phyloP scores from a whole-genome alignment of 805 yeast species.

The Danielia oregonensis region DNA sequence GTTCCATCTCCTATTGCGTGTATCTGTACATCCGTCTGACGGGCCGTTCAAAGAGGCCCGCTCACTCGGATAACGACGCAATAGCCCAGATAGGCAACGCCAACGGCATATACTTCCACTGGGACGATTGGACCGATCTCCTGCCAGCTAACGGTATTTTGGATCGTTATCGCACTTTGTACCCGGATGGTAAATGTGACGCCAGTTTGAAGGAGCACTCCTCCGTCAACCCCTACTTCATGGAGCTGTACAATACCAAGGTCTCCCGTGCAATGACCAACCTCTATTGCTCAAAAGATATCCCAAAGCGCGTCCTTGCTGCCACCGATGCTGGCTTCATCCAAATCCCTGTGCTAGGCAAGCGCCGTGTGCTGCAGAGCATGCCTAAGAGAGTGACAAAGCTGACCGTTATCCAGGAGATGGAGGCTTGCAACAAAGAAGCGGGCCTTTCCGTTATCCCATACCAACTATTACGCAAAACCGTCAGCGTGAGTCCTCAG shows the following conservation, averaged over 20 bases:
- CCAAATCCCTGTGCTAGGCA: slow-evolving; percentile 28
- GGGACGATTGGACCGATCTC: slow-evolving; percentile 40
- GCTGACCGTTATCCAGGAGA: slow-evolving; percentile 5
- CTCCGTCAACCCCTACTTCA: slow-evolving; percentile 28
- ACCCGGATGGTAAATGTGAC: slow-evolving; percentile 24
- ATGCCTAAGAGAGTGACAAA: slow-evolving; percentile 2
- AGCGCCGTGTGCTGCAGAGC: slow-evolving; percentile 14
- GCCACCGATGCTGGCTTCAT: slow-evolving; percentile 22
- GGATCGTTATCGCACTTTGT: slow-evolving; percentile 11
- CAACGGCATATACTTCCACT: slow-evolving; percentile 32
- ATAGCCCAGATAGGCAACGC: slow-evolving; percentile 3
- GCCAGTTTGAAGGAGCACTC: slow-evolving; percentile 18
- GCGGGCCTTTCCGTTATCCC: slow-evolving; percentile 2
- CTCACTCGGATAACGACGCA: background rate
- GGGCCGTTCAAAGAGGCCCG: background rate
- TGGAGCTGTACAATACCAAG: slow-evolving; percentile 31
- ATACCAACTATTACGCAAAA: slow-evolving; percentile 7
- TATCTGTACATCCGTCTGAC: slow-evolving; percentile 7
- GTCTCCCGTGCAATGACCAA: slow-evolving; percentile 32
- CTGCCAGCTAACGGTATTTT: slow-evolving; percentile 21
- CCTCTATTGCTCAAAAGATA: slow-evolving; percentile 27
- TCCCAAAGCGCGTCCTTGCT: slow-evolving; percentile 24
- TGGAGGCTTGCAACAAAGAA: slow-evolving; percentile 2
- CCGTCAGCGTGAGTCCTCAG: slow-evolving; percentile 15
- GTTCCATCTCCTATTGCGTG: slow-evolving; percentile 11